phyloP scores from a whole-genome alignment of 2,329 filamentous ascomycete species.

The Coniochaeta prunicola region DNA sequence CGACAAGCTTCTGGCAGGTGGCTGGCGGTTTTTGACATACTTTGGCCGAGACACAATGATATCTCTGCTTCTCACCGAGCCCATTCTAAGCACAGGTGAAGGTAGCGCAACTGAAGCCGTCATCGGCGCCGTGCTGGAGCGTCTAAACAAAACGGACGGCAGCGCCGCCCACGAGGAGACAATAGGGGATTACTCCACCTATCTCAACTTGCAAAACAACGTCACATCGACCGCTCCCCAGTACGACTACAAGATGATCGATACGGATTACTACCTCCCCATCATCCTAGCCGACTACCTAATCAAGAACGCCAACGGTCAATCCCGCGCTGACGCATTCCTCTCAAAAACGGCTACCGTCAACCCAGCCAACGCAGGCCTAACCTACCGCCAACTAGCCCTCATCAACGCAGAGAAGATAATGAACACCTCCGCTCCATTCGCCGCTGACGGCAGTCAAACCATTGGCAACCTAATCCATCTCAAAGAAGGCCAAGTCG shows the following conservation, averaged over 20 bases:
- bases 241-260: conserved; percentile 56
- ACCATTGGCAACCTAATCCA: conserved; percentile 47
- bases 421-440: conserved; percentile 46
- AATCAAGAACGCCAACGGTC: conserved; percentile 34
- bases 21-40: conserved; percentile 60
- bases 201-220: conserved; percentile 45
- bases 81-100: conserved; percentile 47
- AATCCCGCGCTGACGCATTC: conserved; percentile 25
- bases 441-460: conserved; percentile 38
- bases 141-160: conserved; percentile 52
- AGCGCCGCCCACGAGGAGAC: conserved; percentile 59
- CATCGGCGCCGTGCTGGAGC: conserved; percentile 51
- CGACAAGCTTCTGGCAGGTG: conserved; percentile 55
- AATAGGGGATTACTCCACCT: conserved; percentile 58
- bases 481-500: conserved; percentile 43
- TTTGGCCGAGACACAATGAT: conserved; percentile 62
- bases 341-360: conserved; percentile 37
- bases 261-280: conserved; percentile 55
- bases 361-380: conserved; percentile 39
- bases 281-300: conserved; percentile 54
- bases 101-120: conserved; percentile 53
- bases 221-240: conserved; percentile 42
- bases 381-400: conserved; percentile 46
- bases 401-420: conserved; percentile 49
- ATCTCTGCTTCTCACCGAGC: conserved; percentile 47